These are phyloP conservation scores for Hirschioporus abietinus DNA, from an alignment of 768 basidiomycete species.

Conservation along the genomic window DNA sequence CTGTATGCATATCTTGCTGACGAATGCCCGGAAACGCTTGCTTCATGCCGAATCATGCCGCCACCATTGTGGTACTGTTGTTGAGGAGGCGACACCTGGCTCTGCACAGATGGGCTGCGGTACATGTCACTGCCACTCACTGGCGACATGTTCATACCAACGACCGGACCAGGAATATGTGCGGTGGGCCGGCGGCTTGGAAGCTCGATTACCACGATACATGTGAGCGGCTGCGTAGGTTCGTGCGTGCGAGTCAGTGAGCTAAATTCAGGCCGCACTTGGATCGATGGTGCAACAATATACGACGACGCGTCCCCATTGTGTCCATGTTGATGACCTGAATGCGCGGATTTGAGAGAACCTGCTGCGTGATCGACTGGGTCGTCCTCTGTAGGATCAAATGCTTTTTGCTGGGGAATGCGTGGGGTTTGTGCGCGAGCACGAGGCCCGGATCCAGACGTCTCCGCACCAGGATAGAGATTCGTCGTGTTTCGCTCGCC, in stretches of 20 bases:
- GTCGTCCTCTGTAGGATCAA: conserved; percentile 82
- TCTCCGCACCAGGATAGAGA: conserved; percentile 68
- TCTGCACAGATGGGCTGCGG: conserved; percentile 13
- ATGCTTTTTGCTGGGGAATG: conserved; percentile 29
- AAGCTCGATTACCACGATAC: conserved; percentile 90
- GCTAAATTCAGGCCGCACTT: conserved; percentile 88
- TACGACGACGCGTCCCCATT: conserved; percentile 30
- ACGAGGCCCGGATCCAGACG: conserved; percentile 40
- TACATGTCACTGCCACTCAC: conserved; percentile 33
- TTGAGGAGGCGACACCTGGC: not conserved
- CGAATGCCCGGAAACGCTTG: not conserved
- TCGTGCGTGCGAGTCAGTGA: conserved; percentile 68
- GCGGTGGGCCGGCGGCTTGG: conserved; percentile 61
- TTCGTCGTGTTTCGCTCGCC: conserved; percentile 51
- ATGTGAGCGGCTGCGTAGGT: conserved; percentile 80
- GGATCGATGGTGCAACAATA: conserved; percentile 88
- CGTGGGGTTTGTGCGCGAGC: conserved; percentile 22
- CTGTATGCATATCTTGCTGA: not conserved
- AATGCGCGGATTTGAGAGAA: conserved; percentile 40
- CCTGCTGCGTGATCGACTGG: conserved; percentile 55
- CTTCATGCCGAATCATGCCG: not conserved
- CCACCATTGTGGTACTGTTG: not conserved
- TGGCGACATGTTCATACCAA: conserved; percentile 18
- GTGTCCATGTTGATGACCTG: conserved; percentile 40
- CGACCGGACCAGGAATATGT: conserved; percentile 49